Evolutionary conservation across 2,329 filamentous ascomycete genomes (phyloP).

Genomic region (Arthrobotrys pseudoclavata): DNA sequence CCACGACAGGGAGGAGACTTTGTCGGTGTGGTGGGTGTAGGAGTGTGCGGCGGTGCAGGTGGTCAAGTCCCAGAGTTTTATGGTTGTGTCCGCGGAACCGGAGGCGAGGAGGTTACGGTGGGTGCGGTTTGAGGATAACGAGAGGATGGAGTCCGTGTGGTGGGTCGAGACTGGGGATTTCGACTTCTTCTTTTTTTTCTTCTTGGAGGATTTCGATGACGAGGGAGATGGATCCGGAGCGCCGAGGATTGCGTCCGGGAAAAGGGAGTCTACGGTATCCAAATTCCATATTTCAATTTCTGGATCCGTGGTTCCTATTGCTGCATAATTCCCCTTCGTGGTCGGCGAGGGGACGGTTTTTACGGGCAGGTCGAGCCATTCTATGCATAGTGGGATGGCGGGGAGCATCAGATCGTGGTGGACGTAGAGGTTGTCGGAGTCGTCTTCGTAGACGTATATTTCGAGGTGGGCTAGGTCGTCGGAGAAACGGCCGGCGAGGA

Average conservation of each 20-base stretch:
- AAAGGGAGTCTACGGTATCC: constrained; percentile 97
- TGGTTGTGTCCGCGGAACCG: constrained; percentile 93
- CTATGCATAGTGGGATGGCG: constrained; percentile 92
- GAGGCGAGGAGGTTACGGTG: constrained; percentile 96
- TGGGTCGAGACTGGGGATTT: constrained; percentile 79
- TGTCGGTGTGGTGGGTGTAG: constrained; percentile 89
- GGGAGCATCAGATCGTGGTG: constrained; percentile 99
- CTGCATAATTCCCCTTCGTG: constrained; percentile 87
- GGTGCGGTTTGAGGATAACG: constrained; percentile 89
- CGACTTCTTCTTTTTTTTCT: constrained; percentile 86
- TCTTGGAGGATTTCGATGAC: constrained; percentile 68
- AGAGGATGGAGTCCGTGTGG: constrained; percentile 93
- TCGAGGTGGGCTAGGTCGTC: constrained; percentile 97
- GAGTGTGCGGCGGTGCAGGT: constrained; percentile 94
- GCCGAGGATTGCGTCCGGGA: constrained; percentile 94
- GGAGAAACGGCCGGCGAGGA: constrained; percentile 93
- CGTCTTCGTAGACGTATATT: constrained; percentile 97
- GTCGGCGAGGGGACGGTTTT: constrained; percentile 71
- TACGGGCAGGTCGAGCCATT: constrained; percentile 95
- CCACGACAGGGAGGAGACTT: constrained; percentile 97
- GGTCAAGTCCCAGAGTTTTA: constrained; percentile 97
- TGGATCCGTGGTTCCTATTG: constrained; percentile 95
- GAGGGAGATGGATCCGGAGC: constrained; percentile 72
- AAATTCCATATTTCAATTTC: constrained; percentile 99
- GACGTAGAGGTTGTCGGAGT: constrained; percentile 95